phyloP scores from a whole-genome alignment of 1,284 basidiomycete species.

The Singerocomus rubriflavus region DNA sequence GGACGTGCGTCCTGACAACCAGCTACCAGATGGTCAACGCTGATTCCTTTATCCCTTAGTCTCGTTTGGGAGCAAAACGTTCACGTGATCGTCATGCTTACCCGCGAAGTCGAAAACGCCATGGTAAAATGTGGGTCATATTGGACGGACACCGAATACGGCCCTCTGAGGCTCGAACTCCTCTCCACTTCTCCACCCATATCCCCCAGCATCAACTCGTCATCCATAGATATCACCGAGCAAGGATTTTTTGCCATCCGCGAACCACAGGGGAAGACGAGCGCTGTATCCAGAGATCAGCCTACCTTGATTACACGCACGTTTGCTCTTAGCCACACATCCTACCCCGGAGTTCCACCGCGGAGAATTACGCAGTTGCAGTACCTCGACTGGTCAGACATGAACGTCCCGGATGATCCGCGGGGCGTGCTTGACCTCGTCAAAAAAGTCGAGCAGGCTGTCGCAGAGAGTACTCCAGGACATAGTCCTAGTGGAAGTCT shows the following conservation, averaged over 20 bases:
- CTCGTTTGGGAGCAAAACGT: constrained; percentile 81
- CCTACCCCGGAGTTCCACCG: constrained; percentile 54
- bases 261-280: constrained; percentile 17
- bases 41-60: constrained; percentile 37
- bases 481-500: constrained; percentile 32
- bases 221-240: constrained; percentile 14
- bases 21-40: not conserved
- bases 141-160: constrained; percentile 76
- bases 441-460: constrained; percentile 54
- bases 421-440: constrained; percentile 72
- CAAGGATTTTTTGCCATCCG: constrained; percentile 33
- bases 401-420: constrained; percentile 87
- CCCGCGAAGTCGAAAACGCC: constrained; percentile 87
- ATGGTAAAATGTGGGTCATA: constrained; percentile 91
- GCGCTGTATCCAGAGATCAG: constrained; percentile 17
- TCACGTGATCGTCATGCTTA: constrained; percentile 85
- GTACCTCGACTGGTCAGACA: constrained; percentile 91
- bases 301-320: constrained; percentile 58
- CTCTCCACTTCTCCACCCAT: constrained; percentile 55
- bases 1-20: constrained; percentile 69
- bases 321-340: constrained; percentile 64
- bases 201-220: constrained; percentile 13
- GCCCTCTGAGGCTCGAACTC: constrained; percentile 62
- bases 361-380: constrained; percentile 78
- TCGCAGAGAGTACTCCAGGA: constrained; percentile 40